Evolutionary conservation across 140 eudicot species (phyloP).

Genomic region (Anethum foeniculum): DNA sequence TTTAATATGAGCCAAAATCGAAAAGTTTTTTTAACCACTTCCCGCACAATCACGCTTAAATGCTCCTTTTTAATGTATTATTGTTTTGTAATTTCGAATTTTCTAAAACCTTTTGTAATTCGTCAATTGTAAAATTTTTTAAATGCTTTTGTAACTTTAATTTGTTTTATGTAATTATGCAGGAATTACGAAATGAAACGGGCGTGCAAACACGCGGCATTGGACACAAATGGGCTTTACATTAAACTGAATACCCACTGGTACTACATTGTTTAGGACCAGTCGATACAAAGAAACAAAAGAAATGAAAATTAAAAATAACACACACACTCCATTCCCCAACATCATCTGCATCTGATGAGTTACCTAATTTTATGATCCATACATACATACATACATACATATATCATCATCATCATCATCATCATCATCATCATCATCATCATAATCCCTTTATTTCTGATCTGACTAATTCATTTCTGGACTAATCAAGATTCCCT

Average conservation of each 20-base stretch:
- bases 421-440: neutral
- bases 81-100: too few relatives aligned
- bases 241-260: neutral
- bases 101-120: too few relatives aligned
- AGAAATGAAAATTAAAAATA: neutral
- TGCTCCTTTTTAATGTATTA: too few relatives aligned
- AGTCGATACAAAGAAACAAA: neutral
- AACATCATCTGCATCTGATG: conserved; percentile 6
- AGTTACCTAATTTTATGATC: neutral
- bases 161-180: too few relatives aligned
- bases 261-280: neutral
- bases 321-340: neutral
- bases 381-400: neutral
- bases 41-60: too few relatives aligned
- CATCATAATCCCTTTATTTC: neutral
- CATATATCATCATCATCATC: neutral
- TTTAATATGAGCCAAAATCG: too few relatives aligned
- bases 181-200: too few relatives aligned
- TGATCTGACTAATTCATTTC: neutral
- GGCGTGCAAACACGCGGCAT: conserved; percentile 7
- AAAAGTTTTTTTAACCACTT: too few relatives aligned
- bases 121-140: too few relatives aligned
- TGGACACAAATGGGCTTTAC: neutral
- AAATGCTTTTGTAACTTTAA: too few relatives aligned
- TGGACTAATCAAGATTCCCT: conserved; percentile 7